Percentiles rank a stretch among this genome's conserved stretches.
These are phyloP conservation scores for Mediolabrus comicus DNA, from an alignment of 108 stramenopile genomes.

Conservation along the genomic window DNA sequence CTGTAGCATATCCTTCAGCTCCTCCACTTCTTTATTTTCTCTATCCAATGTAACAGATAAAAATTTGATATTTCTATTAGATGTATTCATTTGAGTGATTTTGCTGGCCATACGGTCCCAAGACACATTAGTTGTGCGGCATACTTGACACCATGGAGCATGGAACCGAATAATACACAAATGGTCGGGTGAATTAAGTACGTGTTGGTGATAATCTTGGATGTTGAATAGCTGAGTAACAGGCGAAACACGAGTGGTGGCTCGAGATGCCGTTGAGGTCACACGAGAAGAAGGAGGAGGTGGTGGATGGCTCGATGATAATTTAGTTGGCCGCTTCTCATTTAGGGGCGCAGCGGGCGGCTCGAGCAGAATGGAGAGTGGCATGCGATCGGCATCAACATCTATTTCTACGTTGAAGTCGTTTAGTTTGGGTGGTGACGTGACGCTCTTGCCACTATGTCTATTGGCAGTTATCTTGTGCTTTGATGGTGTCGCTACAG, in stretches of 20 bases:
- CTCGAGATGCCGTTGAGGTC: conserved; percentile 4
- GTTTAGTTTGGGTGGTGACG: not conserved
- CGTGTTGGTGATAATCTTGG: conserved; percentile 1
- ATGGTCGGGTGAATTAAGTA: not conserved
- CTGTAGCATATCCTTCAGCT: conserved; percentile 19
- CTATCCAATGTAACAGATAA: conserved; percentile 8
- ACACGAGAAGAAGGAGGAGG: not conserved
- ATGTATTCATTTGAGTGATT: not conserved
- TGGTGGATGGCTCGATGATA: not conserved
- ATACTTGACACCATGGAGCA: conserved; percentile 40
- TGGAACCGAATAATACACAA: conserved; percentile 35
- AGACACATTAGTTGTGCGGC: conserved; percentile 27
- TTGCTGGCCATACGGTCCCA: conserved; percentile 35
- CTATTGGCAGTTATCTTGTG: not conserved
- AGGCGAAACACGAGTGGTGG: conserved; percentile 7
- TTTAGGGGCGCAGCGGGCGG: conserved; percentile 12
- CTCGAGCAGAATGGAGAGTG: conserved; percentile 12
- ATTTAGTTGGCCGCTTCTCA: not conserved
- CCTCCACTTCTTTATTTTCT: not conserved
- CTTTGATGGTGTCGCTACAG: not conserved
- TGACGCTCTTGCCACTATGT: not conserved
- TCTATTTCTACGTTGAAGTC: not conserved
- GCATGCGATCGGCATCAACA: conserved; percentile 16
- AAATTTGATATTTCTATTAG: conserved; percentile 9
- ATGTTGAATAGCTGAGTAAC: not conserved